Evolutionary conservation across 495 filamentous ascomycete genomes (phyloP), one percentile per base, ranked within the genome.

Genomic region (Penicillium riverlandense): DNA sequence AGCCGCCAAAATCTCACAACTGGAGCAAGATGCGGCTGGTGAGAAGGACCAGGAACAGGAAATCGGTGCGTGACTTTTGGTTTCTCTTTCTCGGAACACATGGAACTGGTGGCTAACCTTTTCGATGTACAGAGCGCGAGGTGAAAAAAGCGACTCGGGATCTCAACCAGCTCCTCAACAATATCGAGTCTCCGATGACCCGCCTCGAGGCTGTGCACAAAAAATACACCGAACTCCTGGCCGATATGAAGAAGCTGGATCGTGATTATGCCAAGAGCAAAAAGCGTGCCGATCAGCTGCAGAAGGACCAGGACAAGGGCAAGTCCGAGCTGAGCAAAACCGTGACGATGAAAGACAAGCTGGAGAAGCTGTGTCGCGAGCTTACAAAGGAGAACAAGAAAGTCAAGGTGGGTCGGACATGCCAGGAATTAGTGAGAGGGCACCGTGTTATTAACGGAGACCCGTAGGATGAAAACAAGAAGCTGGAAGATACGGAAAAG

Each of bases 11-110:
- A 96, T 98, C 52, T 91, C 90, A 16, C 94, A 97, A 71, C 67
- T 98, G 50, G 92, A 98, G 63, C 82, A 84, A 32, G 89, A 96
- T 74, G 83, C 84, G 40, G 89, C 89, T 15, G 87, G 87, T 41
- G 90, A 96, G 52, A 95, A 92, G 68, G 90, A 96, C 49, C 87
- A 96, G 64, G 90, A 96, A 61, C 82, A 80, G 45, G 92, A 96
- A 71, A 96, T 98, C 63, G 92, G 90, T 96, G 74, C 60, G 90
- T 90, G 44, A 50, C 47, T 50, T 48, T 49, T 33, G 44, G 40
- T 51, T n/a, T 41, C 33, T 35, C 2, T 22, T 22, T 2, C 22
- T 22, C 22, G 6, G 22, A 2, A 6, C 22, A 22, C 4, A 22
- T 16, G 37, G 41, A 36, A 34, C 29, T 4, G 37, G 45, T 40